Base-by-base conservation (phyloP, 148 eudicot species). In the Silene uniflora region DNA sequence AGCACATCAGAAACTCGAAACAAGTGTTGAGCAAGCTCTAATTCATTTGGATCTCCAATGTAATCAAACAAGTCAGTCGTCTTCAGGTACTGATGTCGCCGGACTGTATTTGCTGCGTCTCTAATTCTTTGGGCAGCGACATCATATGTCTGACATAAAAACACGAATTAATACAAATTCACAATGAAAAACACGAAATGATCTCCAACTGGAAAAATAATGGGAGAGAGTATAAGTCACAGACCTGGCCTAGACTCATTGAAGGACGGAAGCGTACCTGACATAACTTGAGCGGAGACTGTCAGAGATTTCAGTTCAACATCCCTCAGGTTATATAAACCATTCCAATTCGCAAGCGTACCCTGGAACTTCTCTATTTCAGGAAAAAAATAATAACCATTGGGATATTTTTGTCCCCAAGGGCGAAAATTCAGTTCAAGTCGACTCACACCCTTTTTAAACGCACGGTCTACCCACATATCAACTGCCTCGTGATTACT, bases 361-460 rank as follows among this genome's bases (percentile, higher is more conserved):
- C 39, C 21, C 10, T 59, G 35, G 44, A 72, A n/a, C 63, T 54
- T 56, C 11, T 72, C 59, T 22, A 72, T 3, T 54, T 32, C 17
- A 56, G 74, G 74, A 55, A 72, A 72, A 12, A 17, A 6, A 56
- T 72, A 72, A 10, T 14, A 6, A 63, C 39, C 29, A 27, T 27
- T 1, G 29, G 29, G 29, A 27, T 27, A 27, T 27, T 27, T 27
- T 27, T 27, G 29, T 27, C 29, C 16, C 46, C 63, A 16, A 27
- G 9, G 25, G 21, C 21, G 55, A 1, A 56, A 56, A 59, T 72
- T 44, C 63, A 72, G 27, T 55, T 55, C 74, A 72, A 72, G 74
- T 56, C 74, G 63, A n/a, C 21, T 27, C 14, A 72, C 47, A 46
- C 74, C 46, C 63, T 72, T 72, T 72, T 32, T 72, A 12, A 72